A percentile compares a stretch with the other conserved stretches of the same genome.
Conservation (phyloP, 2,329 filamentous ascomycete species). For the Ophiostoma sp. region DNA sequence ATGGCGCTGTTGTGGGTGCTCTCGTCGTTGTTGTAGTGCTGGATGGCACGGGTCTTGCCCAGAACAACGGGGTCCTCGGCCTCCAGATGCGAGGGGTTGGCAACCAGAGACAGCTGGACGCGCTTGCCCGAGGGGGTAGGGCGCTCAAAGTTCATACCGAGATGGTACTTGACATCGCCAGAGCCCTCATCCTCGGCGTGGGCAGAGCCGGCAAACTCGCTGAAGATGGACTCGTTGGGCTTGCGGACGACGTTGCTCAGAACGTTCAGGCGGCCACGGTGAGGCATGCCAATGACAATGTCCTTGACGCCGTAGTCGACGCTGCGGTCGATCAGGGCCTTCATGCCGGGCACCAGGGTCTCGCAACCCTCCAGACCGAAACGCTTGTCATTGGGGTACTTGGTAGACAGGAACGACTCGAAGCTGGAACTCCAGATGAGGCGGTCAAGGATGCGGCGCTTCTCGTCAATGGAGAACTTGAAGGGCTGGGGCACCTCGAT, state of each 20-base stretch:
- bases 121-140: conserved; percentile 97
- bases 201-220: conserved; percentile 85
- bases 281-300: conserved; percentile 98
- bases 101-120: conserved; percentile 96
- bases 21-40: conserved; percentile 99
- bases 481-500: conserved; percentile 91
- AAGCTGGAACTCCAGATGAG: conserved; percentile 99
- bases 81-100: conserved; percentile 97
- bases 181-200: conserved; percentile 92
- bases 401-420: conserved; percentile 89
- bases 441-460: conserved; percentile 93
- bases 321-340: conserved; percentile 95
- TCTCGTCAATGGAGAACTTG: conserved; percentile 97
- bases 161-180: conserved; percentile 98
- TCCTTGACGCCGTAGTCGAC: conserved; percentile 99
- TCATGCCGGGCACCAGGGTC: conserved; percentile 96
- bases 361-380: conserved; percentile 98
- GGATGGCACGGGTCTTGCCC: conserved; percentile 94
- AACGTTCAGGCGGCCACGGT: conserved; percentile 96
- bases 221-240: conserved; percentile 99
- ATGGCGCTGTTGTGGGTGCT: conserved; percentile 82
- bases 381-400: conserved; percentile 99
- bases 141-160: conserved; percentile 99
- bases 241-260: conserved; percentile 98
- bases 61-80: conserved; percentile 97